Percentiles rank a stretch among this genome's conserved stretches.
These are phyloP conservation scores for Tricholoma saponaceum DNA, from an alignment of 768 basidiomycete species.

Conservation along the genomic window DNA sequence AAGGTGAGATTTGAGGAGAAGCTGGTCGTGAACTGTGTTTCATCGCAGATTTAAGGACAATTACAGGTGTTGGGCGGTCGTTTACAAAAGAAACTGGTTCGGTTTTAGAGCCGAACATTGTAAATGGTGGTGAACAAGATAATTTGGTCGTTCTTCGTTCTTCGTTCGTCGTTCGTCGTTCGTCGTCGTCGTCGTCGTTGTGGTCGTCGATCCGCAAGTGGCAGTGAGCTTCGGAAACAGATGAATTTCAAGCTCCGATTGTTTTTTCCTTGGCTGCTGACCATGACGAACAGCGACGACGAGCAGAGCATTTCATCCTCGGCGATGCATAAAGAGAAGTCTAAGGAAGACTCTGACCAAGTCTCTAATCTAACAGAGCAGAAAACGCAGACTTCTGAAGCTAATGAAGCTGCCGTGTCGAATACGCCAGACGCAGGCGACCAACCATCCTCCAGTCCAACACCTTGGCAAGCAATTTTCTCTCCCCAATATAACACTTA, in stretches of 20 bases:
- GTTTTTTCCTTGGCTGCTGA: not conserved
- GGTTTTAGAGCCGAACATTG: not conserved
- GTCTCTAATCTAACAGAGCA: not conserved
- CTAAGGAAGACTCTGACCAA: not conserved
- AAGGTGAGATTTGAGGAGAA: not conserved
- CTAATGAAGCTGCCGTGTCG: not conserved
- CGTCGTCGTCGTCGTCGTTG: not conserved
- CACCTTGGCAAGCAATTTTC: conserved; percentile 78
- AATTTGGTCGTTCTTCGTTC: too few relatives aligned
- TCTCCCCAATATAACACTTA: conserved; percentile 76
- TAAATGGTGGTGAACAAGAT: not conserved
- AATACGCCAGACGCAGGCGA: too few relatives aligned
- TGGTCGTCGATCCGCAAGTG: not conserved
- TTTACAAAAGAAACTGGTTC: not conserved
- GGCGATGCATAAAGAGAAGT: not conserved
- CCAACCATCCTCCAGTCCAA: not conserved
- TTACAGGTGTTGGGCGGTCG: not conserved
- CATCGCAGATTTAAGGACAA: not conserved
- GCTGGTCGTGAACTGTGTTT: not conserved
- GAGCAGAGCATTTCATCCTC: not conserved
- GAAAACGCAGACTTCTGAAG: not conserved
- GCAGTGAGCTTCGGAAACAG: too few relatives aligned
- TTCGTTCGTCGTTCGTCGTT: not conserved
- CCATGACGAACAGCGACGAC: not conserved
- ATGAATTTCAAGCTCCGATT: not conserved